Evolutionary conservation across 306 rosid genomes (phyloP).

Genomic region (Herpetospermum pedunculosum): DNA sequence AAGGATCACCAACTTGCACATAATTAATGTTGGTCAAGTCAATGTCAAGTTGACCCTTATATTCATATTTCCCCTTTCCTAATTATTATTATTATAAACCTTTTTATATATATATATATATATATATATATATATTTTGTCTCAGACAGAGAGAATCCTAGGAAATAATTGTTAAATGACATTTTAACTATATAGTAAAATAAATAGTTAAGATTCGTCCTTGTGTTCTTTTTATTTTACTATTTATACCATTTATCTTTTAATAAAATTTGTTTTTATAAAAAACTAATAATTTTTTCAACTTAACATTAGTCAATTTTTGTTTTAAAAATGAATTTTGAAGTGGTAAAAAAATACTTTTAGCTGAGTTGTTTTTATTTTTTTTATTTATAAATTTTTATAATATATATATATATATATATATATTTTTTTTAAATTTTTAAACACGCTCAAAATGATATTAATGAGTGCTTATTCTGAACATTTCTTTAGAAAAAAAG

Average conservation of each 20-base stretch:
- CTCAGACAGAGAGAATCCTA: neutral
- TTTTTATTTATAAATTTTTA: too few relatives aligned
- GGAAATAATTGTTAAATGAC: neutral
- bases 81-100: neutral
- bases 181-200: neutral
- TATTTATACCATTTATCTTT: neutral
- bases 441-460: neutral
- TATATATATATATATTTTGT: neutral
- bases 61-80: neutral
- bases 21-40: neutral
- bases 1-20: constrained; percentile 4
- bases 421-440: too few relatives aligned
- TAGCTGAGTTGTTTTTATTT: too few relatives aligned
- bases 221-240: neutral
- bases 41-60: neutral
- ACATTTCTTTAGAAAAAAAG: too few relatives aligned
- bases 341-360: too few relatives aligned
- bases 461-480: too few relatives aligned
- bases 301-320: neutral
- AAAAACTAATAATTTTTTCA: neutral
- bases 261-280: neutral
- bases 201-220: neutral
- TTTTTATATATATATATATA: neutral
- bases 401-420: too few relatives aligned
- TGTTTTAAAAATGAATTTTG: too few relatives aligned